Conservation (phyloP, 139 green algal genomes). For the Coelastrella sp. region DNA sequence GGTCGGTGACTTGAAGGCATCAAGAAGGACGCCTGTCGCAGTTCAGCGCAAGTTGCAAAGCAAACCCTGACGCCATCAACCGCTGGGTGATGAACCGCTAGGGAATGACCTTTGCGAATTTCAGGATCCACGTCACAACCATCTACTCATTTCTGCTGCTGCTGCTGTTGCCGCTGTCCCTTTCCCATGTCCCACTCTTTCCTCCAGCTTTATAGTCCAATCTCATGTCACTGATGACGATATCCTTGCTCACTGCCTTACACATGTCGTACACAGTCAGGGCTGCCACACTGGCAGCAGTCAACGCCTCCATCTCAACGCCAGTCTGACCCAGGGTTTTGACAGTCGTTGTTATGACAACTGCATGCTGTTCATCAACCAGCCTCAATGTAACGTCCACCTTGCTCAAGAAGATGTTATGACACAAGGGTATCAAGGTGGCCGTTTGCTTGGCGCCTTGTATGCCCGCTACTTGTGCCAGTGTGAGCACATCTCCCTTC, state of each 20-base stretch:
- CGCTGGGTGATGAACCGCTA: too few species aligned
- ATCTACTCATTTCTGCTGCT: too few species aligned
- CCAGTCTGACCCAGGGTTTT: constrained; percentile 78
- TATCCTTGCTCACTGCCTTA: constrained; percentile 88
- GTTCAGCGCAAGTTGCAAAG: too few species aligned
- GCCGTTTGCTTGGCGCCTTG: constrained; percentile 91
- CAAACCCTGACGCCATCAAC: too few species aligned
- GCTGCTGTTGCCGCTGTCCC: too few species aligned
- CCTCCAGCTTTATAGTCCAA: constrained; percentile 89
- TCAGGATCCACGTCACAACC: too few species aligned
- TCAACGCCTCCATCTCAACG: constrained; percentile 99
- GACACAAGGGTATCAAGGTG: constrained; percentile 91
- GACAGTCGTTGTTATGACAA: constrained; percentile 71
- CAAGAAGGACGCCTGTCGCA: too few species aligned
- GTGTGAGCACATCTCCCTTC: constrained; percentile 93
- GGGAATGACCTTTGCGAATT: too few species aligned
- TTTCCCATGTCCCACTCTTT: constrained; percentile 71
- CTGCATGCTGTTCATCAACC: constrained; percentile 48
- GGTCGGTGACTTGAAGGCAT: too few species aligned
- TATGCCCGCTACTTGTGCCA: constrained; percentile 93
- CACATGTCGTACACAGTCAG: constrained; percentile 99
- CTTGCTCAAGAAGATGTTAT: constrained; percentile 82
- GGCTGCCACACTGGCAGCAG: constrained; percentile 81
- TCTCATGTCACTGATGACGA: constrained; percentile 79
- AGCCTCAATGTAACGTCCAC: constrained; percentile 77